Conservation (phyloP, 768 basidiomycete genomes). For the Lactarius hengduanensis region DNA sequence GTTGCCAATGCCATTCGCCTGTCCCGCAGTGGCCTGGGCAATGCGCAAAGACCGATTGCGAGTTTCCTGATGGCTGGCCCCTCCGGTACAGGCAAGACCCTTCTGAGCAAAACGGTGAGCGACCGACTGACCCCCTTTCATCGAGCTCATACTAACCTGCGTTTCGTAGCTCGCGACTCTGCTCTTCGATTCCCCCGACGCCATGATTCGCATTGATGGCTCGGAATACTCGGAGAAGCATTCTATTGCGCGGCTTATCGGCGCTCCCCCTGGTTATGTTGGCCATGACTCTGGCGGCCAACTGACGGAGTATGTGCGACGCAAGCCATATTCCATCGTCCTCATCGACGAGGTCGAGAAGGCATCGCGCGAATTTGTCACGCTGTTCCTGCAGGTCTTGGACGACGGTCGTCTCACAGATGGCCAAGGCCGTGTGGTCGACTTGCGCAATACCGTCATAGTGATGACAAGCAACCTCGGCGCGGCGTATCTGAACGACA, state of each 20-base stretch:
- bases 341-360: slow-evolving; percentile 92
- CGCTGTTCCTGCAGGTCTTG: slow-evolving; percentile 77
- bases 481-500: slow-evolving; percentile 70
- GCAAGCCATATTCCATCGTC: slow-evolving; percentile 86
- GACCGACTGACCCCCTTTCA: not conserved
- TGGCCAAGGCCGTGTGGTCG: slow-evolving; percentile 85
- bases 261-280: slow-evolving; percentile 84
- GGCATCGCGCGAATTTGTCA: slow-evolving; percentile 67
- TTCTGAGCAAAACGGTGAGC: slow-evolving; percentile 84
- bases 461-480: slow-evolving; percentile 95
- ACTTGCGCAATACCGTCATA: slow-evolving; percentile 90
- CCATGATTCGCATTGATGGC: slow-evolving; percentile 90
- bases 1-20: slow-evolving; percentile 93
- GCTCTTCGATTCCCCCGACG: slow-evolving; percentile 87
- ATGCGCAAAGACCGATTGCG: slow-evolving; percentile 84
- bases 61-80: slow-evolving; percentile 93
- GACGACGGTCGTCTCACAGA: slow-evolving; percentile 93
- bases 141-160: slow-evolving; percentile 21
- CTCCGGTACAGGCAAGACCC: slow-evolving; percentile 87
- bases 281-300: slow-evolving; percentile 90
- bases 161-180: slow-evolving; percentile 71
- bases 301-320: slow-evolving; percentile 88
- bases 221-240: slow-evolving; percentile 91
- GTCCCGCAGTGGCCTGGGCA: slow-evolving; percentile 90
- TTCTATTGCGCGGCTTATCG: slow-evolving; percentile 67